A percentile compares a stretch with the other conserved stretches of the same genome.
These are phyloP conservation scores for Priceomyces carsonii DNA, from an alignment of 805 yeast genomes.

Conservation along the genomic window DNA sequence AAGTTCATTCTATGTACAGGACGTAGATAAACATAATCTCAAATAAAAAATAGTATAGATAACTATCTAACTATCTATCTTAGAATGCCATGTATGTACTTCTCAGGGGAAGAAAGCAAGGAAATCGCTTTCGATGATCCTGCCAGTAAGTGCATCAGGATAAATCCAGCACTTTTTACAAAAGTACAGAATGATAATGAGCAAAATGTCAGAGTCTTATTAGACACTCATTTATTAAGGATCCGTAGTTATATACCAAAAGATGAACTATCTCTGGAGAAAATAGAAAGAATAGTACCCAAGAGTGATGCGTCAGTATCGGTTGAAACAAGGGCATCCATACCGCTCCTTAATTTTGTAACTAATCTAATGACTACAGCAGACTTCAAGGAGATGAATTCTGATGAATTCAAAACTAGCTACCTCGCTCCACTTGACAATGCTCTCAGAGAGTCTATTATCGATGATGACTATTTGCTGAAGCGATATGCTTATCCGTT, in stretches of 20 bases:
- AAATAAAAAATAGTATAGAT: too few relatives aligned
- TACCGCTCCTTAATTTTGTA: slow-evolving; percentile 1
- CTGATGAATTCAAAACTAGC: slow-evolving; percentile 2
- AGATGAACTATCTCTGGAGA: slow-evolving; percentile 1
- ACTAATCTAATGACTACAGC: slow-evolving; percentile 2
- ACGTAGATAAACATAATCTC: too few relatives aligned
- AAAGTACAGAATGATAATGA: slow-evolving; percentile 3
- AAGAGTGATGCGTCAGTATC: slow-evolving; percentile 4
- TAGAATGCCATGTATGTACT: slow-evolving; percentile 5
- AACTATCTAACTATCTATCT: not conserved
- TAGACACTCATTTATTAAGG: slow-evolving; percentile 5
- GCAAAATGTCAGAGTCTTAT: slow-evolving; percentile 5
- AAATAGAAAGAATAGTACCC: slow-evolving; percentile 2
- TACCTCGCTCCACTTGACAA: slow-evolving; percentile 3
- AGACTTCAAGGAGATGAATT: slow-evolving; percentile 3
- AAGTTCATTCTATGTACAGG: too few relatives aligned
- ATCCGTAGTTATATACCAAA: slow-evolving; percentile 1
- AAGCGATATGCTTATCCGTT: slow-evolving; percentile 2
- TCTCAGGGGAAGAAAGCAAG: slow-evolving; percentile 5
- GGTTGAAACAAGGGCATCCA: slow-evolving; percentile 1
- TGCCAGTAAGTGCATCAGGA: not conserved
- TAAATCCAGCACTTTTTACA: slow-evolving; percentile 3
- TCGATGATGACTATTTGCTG: not conserved
- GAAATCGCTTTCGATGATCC: slow-evolving; percentile 1
- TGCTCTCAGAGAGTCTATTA: slow-evolving; percentile 1